Conservation (phyloP, 208 protist species). For the Crithidia bombi region DNA sequence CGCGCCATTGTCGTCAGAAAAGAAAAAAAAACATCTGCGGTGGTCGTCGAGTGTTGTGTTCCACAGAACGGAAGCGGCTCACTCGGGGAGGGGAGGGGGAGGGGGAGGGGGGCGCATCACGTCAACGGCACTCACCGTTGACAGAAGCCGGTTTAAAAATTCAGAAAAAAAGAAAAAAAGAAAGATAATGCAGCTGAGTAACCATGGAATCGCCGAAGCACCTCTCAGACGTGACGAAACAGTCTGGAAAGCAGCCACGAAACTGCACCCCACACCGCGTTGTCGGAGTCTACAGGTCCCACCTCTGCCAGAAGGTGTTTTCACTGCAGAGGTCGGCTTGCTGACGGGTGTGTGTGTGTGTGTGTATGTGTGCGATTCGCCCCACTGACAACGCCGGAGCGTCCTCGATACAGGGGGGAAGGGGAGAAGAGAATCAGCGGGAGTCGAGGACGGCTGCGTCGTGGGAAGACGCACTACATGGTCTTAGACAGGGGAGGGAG, state of each 20-base stretch:
- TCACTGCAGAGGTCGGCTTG: too few relatives aligned
- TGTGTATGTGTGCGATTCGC: background rate
- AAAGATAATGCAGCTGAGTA: slow-evolving; percentile 2
- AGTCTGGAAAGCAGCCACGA: background rate
- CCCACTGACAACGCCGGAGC: background rate
- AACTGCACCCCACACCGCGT: background rate
- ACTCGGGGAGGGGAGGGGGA: background rate
- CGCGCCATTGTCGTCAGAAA: too few relatives aligned
- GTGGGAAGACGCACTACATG: background rate
- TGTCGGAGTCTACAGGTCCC: slow-evolving; percentile 1
- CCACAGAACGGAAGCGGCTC: too few relatives aligned
- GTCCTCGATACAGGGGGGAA: background rate
- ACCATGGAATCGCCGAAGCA: too few relatives aligned
- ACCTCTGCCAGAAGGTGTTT: slow-evolving; percentile 38
- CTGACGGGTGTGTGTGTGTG: too few relatives aligned
- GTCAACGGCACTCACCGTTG: background rate
- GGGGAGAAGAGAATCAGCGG: background rate
- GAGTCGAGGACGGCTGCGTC: background rate
- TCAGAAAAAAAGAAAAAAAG: background rate
- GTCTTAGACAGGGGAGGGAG: slow-evolving; percentile 32
- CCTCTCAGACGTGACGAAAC: background rate
- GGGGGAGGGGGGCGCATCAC: background rate
- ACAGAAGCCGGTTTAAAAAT: background rate
- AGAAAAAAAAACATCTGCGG: slow-evolving; percentile 12
- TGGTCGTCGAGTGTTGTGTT: too few relatives aligned